These are phyloP conservation scores for Solanum bulbocastanum DNA, from an alignment of 257 asterid genomes.

Conservation along the genomic window DNA sequence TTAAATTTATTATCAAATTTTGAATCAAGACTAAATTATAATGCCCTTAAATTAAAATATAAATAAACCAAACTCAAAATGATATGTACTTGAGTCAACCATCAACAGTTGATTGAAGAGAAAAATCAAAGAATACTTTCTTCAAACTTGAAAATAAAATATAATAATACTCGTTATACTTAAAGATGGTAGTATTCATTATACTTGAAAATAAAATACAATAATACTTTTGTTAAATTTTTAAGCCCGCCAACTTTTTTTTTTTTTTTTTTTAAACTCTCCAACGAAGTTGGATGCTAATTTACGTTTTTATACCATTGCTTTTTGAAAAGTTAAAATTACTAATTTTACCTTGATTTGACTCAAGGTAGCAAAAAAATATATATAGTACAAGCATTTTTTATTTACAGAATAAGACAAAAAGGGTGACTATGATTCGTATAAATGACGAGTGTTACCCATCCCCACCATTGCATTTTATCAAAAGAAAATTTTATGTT, in stretches of 20 bases:
- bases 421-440: constrained; percentile 6
- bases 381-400: neutral
- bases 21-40: neutral
- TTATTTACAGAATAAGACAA: constrained; percentile 19
- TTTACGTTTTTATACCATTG: neutral
- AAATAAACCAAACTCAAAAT: neutral
- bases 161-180: no score
- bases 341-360: neutral
- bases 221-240: neutral
- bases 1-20: neutral
- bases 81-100: neutral
- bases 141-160: neutral
- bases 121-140: neutral
- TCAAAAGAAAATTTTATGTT: neutral
- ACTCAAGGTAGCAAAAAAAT: neutral
- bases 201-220: neutral
- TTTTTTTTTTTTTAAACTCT: no score
- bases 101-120: neutral
- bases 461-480: neutral
- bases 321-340: neutral
- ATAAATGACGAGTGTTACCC: neutral
- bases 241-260: no score
- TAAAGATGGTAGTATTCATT: neutral
- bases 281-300: neutral
- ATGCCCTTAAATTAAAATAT: neutral